Evolutionary conservation across 352 stramenopile species (phyloP), one percentile per base, ranked within the genome.

Genomic region (Globisporangium alternatum): DNA sequence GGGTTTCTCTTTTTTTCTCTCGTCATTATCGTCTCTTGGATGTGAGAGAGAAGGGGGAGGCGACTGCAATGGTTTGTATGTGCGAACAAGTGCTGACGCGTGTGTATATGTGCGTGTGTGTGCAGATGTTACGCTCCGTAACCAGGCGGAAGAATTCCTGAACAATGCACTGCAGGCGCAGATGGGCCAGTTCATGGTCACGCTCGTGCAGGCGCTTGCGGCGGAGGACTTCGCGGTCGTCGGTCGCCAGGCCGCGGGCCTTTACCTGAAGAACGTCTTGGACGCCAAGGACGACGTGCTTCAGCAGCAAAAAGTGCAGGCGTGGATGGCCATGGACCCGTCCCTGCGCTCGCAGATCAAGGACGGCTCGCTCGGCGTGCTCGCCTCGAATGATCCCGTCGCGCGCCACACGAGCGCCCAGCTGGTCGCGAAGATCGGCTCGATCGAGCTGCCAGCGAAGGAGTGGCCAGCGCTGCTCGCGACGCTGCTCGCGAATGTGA

Each of bases 401-500:
- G 86, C 86, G 47, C 81, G 83, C 52, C 86, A 95, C 75, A 95
- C 86, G 39, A 96, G 90, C 47, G 95, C 95, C 9, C 90, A 98
- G 66, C 84, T 98, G 9, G 88, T 98, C 47, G 91, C 95, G 25
- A 97, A 98, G 79, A 88, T 98, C 61, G 96, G 93, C 48, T 84
- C 90, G 22, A 91, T 99, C 19, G 96, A 99, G 74, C 71, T 98
- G 17, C 92, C 95, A n/a, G 77, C 77, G 53, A 91, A 97, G 60
- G 73, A 98, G 76, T 99, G 97, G 97, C 93, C 95, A 1, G 81
- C 90, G 43, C 88, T 99, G 67, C 80, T 99, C 2, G 81, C 91
- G 25, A 80, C 74, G 8, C 67, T 99, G 59, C 78, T 99, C 56
- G 80, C 96, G 62, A 99, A 99, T 70, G 91, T 98, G 17, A 97